Conservation (phyloP, 176 grass and related monocot species). For the Oropetium thomaeum region DNA sequence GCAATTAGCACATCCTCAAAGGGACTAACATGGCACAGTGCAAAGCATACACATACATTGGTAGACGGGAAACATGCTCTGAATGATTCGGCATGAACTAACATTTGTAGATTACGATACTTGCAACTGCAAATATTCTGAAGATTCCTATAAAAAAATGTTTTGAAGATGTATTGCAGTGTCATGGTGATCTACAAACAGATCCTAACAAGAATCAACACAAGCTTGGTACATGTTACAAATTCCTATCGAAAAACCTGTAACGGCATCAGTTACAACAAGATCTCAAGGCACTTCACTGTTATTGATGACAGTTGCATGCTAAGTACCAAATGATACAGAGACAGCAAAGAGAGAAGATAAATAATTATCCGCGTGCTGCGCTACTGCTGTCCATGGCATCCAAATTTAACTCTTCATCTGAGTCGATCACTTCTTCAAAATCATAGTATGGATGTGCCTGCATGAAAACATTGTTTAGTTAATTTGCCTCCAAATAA, state of each 20-base stretch:
- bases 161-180: no score
- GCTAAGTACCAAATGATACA: conserved; percentile 27
- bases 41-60: neutral
- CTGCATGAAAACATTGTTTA: conserved; percentile 31
- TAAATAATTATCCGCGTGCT: conserved; percentile 26
- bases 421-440: conserved; percentile 87
- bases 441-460: conserved; percentile 77
- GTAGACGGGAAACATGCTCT: neutral
- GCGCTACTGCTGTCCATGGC: conserved; percentile 81
- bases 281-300: conserved; percentile 5
- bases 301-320: neutral
- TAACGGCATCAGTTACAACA: conserved; percentile 4
- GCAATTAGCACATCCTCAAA: neutral
- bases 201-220: neutral
- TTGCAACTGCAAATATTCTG: neutral
- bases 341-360: conserved; percentile 10
- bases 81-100: neutral
- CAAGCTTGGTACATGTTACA: neutral
- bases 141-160: no score
- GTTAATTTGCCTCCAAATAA: neutral
- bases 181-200: neutral
- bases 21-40: neutral
- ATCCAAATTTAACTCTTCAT: conserved; percentile 81
- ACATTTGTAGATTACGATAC: neutral
- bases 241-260: neutral